These are phyloP conservation scores for Sporothrix globosa DNA, from an alignment of 2,329 filamentous ascomycete genomes.

Conservation along the genomic window DNA sequence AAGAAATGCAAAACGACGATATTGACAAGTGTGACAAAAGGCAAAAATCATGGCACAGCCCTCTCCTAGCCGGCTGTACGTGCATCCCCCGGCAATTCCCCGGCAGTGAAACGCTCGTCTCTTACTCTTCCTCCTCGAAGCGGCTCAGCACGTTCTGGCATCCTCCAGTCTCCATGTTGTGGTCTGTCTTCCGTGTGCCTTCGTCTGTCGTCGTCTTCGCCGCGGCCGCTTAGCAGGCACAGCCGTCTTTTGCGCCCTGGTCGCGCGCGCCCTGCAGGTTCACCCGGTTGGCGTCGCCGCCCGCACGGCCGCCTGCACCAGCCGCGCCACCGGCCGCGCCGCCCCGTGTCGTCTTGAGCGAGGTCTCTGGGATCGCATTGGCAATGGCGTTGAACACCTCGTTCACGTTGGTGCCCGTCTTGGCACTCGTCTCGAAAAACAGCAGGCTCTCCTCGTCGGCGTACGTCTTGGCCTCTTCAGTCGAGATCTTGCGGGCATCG, in stretches of 20 bases:
- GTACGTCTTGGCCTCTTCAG: slow-evolving; percentile 88
- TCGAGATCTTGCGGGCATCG: slow-evolving; percentile 84
- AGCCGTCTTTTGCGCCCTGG: slow-evolving; percentile 82
- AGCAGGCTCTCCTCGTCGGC: slow-evolving; percentile 91
- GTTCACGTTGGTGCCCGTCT: slow-evolving; percentile 90
- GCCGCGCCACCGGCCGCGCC: slow-evolving; percentile 55
- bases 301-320: slow-evolving; percentile 57
- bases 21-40: background rate
- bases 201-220: background rate
- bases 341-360: slow-evolving; percentile 85
- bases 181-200: background rate
- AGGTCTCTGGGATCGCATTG: slow-evolving; percentile 96
- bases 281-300: slow-evolving; percentile 71
- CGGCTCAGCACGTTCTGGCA: background rate
- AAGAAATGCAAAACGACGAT: slow-evolving; percentile 11
- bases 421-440: slow-evolving; percentile 98
- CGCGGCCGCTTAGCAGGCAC: slow-evolving; percentile 69
- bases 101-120: slow-evolving; percentile 20
- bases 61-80: background rate
- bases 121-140: background rate
- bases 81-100: background rate
- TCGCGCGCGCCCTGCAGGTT: slow-evolving; percentile 77
- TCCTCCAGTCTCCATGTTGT: background rate
- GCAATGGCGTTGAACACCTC: slow-evolving; percentile 98
- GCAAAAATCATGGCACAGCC: slow-evolving; percentile 4